phyloP scores from a whole-genome alignment of 1,139 yeast species.

The Pneumocystis oryctolagi region DNA sequence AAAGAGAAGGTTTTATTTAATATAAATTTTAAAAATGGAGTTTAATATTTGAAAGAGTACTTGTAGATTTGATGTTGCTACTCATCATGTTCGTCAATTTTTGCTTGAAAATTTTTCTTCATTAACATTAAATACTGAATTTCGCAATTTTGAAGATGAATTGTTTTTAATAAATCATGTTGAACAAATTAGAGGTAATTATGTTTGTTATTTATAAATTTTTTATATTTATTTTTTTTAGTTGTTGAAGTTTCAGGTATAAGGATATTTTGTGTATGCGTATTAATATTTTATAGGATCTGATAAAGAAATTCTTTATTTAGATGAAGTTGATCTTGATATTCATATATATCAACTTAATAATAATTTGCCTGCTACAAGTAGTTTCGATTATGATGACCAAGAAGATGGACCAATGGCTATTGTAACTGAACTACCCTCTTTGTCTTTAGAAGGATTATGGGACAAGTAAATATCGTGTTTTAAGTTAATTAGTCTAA shows the following conservation, averaged over 20 bases:
- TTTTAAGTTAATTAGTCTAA: constrained; percentile 4
- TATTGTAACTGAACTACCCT: constrained; percentile 11
- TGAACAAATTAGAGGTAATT: constrained; percentile 4
- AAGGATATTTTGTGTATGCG: neutral
- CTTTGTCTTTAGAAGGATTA: constrained; percentile 11
- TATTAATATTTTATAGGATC: neutral
- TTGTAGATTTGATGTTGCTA: constrained; percentile 5
- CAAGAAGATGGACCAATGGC: constrained; percentile 13
- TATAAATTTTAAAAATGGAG: neutral
- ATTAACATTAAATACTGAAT: constrained; percentile 10
- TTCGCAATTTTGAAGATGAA: constrained; percentile 9
- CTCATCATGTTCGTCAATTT: constrained; percentile 9
- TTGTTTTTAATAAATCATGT: constrained; percentile 5
- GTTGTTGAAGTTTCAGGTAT: constrained; percentile 15
- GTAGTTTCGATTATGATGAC: constrained; percentile 7
- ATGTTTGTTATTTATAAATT: neutral
- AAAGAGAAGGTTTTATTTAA: neutral
- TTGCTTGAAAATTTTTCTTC: constrained; percentile 15
- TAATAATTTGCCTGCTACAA: neutral
- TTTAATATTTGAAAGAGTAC: constrained; percentile 1
- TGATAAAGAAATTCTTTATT: constrained; percentile 3
- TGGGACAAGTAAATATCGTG: constrained; percentile 9
- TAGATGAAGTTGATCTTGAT: constrained; percentile 11
- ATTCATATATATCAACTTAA: constrained; percentile 13
- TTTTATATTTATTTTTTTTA: neutral